phyloP scores from a whole-genome alignment of 371 early-diverging fungal genomes.

The Sporodiniella umbellata region DNA sequence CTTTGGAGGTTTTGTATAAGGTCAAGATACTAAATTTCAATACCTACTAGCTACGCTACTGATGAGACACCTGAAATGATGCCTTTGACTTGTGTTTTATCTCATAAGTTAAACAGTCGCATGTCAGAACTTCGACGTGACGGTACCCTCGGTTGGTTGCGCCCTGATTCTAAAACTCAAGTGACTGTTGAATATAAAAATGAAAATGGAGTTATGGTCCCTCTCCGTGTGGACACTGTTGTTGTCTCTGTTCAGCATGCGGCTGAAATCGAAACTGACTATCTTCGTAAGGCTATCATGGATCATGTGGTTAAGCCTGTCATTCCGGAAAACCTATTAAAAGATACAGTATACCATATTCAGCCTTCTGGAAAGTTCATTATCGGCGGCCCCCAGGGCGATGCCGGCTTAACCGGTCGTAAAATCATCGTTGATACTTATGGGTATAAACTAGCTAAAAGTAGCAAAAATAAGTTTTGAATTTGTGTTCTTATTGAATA shows the following conservation, averaged over 20 bases:
- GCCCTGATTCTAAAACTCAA: constrained; percentile 99
- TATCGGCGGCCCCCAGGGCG: constrained; percentile 99
- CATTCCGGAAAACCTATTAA: constrained; percentile 89
- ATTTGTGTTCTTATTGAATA: constrained; percentile 25
- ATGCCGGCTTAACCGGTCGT: constrained; percentile 99
- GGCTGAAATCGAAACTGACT: constrained; percentile 80
- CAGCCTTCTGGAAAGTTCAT: constrained; percentile 99
- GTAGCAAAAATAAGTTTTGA: constrained; percentile 1
- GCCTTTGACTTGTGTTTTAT: constrained; percentile 94
- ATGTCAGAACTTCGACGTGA: constrained; percentile 94
- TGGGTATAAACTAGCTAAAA: constrained; percentile 31
- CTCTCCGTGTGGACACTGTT: constrained; percentile 96
- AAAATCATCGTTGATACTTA: constrained; percentile 99
- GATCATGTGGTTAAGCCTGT: constrained; percentile 95
- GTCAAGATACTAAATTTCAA: too few species aligned
- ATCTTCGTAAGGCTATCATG: constrained; percentile 83
- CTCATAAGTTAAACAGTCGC: constrained; percentile 97
- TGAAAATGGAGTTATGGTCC: constrained; percentile 89
- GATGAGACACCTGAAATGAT: constrained; percentile 99
- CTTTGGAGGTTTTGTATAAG: too few species aligned
- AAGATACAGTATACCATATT: constrained; percentile 94
- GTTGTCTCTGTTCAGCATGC: constrained; percentile 99
- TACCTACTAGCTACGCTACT: constrained; percentile 87
- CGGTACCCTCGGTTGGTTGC: constrained; percentile 89
- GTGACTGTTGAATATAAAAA: constrained; percentile 99